Evolutionary conservation across 306 rosid species (phyloP).

Genomic region (Clitoria ternatea): DNA sequence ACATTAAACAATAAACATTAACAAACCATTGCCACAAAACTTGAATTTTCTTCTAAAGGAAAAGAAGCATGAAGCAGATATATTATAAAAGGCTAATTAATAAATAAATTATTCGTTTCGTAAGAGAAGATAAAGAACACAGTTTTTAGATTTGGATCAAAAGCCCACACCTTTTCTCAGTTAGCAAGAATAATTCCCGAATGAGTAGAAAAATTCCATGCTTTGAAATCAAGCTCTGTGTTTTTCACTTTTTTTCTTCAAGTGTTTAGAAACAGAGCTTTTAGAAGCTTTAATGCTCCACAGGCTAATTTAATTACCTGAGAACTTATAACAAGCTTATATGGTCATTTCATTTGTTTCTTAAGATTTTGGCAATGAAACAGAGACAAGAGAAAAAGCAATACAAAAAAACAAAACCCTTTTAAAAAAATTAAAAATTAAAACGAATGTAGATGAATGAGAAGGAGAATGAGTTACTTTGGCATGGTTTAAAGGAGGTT

Average conservation of each 20-base stretch:
- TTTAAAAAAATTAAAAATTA: neutral
- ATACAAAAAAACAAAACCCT: neutral
- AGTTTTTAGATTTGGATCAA: conserved; percentile 52
- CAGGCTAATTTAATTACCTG: conserved; percentile 16
- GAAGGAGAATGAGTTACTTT: conserved; percentile 46
- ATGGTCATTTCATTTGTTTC: conserved; percentile 18
- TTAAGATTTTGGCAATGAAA: conserved; percentile 16
- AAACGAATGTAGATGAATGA: neutral
- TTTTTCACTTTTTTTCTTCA: conserved; percentile 23
- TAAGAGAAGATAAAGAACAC: conserved; percentile 40
- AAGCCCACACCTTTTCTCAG: conserved; percentile 37
- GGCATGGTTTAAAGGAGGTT: conserved; percentile 55
- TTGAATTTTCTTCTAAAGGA: neutral
- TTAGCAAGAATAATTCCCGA: conserved; percentile 26
- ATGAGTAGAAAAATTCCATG: conserved; percentile 13
- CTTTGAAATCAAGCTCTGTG: conserved; percentile 32
- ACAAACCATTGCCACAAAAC: conserved; percentile 3
- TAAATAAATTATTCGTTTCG: conserved; percentile 47
- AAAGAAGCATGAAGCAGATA: conserved; percentile 8
- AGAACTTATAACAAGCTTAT: conserved; percentile 17
- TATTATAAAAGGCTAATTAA: neutral
- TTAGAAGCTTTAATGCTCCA: neutral
- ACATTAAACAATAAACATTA: conserved; percentile 44
- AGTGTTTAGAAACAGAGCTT: conserved; percentile 20
- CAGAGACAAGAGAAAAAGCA: neutral